Percentiles rank a stretch among this genome's conserved stretches.
These are phyloP conservation scores for Aspergillus ostianus DNA, from an alignment of 495 filamentous ascomycete species.

Conservation along the genomic window DNA sequence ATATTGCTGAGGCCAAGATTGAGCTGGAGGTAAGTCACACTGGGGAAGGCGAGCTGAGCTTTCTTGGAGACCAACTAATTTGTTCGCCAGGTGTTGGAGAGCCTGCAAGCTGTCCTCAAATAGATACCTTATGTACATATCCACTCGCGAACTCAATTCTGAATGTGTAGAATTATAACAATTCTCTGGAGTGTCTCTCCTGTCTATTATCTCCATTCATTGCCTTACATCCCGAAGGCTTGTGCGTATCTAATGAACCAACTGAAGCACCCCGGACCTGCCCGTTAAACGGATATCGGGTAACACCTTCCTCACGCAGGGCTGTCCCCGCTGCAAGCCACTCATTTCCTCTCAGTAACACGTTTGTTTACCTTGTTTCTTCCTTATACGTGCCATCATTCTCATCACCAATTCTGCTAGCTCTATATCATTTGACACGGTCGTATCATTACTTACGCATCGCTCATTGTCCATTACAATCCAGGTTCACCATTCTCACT, in stretches of 20 bases:
- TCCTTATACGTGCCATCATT: not conserved
- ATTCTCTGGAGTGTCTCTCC: conserved; percentile 29
- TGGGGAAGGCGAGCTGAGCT: conserved; percentile 2
- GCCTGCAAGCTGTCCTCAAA: conserved; percentile 72
- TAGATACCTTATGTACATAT: conserved; percentile 54
- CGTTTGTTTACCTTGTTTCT: not conserved
- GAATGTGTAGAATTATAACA: conserved; percentile 48
- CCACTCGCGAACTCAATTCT: conserved; percentile 30
- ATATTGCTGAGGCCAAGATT: conserved; percentile 97
- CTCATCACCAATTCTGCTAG: not conserved
- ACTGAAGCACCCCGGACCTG: not conserved
- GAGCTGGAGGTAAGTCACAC: conserved; percentile 78
- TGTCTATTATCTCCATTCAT: conserved; percentile 11
- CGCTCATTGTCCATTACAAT: not conserved
- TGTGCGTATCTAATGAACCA: not conserved
- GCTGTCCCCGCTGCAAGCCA: not conserved
- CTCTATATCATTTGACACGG: not conserved
- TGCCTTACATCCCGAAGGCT: conserved; percentile 8
- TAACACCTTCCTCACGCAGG: not conserved
- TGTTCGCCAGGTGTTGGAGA: conserved; percentile 61
- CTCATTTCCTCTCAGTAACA: not conserved
- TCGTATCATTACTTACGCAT: not conserved
- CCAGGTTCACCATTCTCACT: no score
- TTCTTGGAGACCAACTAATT: conserved; percentile 16
- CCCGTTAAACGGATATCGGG: not conserved